Base-by-base conservation (phyloP, 495 filamentous ascomycete genomes). In the Xylaria venustula region DNA sequence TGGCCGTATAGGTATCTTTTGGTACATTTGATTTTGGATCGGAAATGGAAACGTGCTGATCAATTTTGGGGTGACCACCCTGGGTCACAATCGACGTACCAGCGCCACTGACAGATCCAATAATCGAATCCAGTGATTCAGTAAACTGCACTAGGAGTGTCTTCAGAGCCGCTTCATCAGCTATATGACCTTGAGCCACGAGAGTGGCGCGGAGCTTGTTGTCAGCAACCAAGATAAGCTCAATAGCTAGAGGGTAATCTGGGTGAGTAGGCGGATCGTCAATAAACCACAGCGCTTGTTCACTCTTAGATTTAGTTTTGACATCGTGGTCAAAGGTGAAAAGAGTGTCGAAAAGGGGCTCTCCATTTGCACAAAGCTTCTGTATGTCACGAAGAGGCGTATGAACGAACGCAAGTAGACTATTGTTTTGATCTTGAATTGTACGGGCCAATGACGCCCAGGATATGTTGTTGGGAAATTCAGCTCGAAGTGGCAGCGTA, bases 241-340 rank as follows among this genome's bases (percentile, higher is more conserved):
- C 92, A 64, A 96, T 75, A 0, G 91, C 88, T 22, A 93, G 71
- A 0, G 90, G 85, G 66, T 93, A 95, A 65, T 90, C 87, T 15
- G 86, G 78, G 9, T 71, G 68, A 3, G 67, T 72, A 7, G 73
- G 71, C 0, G 77, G 77, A 19, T 85, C 80, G 7, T 85, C 30
- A 9, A 80, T 67, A 1, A 68, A 75, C 87, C 90, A 92, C 1
- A 89, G 65, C 2, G 71, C 53, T 12, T n/a, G 64, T 5, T 54
- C 60, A 37, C 64, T 61, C 6, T 69, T 68, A n/a, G 44, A 2
- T 44, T 64, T 54, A 28, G 63, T 57, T 9, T 52, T 40, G 2
- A 30, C 23, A 40, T 62, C 30, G 85, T 61, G 84, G 65, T 95
- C 88, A 64, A 95, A 97, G 0, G 92, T 88, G 66, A 97, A 96